Conservation (phyloP, 768 basidiomycete species). For the Leucosporidium yakuticum region DNA sequence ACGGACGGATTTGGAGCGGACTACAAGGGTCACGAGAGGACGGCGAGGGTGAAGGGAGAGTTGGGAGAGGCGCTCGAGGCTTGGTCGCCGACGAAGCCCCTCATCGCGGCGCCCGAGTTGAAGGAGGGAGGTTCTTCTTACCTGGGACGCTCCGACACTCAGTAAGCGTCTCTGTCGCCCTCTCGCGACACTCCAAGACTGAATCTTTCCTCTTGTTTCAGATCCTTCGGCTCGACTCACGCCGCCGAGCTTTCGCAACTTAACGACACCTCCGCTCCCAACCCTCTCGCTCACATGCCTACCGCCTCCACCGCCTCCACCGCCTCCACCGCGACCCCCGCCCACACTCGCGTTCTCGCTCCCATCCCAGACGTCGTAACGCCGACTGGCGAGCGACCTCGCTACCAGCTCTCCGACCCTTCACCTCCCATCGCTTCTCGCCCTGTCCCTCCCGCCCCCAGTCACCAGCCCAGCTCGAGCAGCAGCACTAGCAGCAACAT, state of each 20-base stretch:
- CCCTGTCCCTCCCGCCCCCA: neutral
- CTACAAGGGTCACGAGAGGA: slow-evolving; percentile 27
- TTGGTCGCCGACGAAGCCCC: slow-evolving; percentile 9
- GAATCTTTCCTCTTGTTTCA: neutral
- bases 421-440: slow-evolving; percentile 4
- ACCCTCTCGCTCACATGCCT: neutral
- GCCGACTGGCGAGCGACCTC: slow-evolving; percentile 1
- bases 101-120: slow-evolving; percentile 7
- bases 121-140: neutral
- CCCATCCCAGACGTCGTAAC: neutral
- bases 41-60: slow-evolving; percentile 31
- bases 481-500: neutral
- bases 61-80: slow-evolving; percentile 16
- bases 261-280: neutral
- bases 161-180: slow-evolving; percentile 8
- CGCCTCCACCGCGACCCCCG: neutral
- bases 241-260: slow-evolving; percentile 25
- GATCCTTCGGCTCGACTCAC: slow-evolving; percentile 37
- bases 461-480: neutral
- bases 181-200: neutral
- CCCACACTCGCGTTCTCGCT: neutral
- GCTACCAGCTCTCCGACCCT: slow-evolving; percentile 1
- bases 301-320: neutral
- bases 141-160: slow-evolving; percentile 21
- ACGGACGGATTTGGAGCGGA: slow-evolving; percentile 12